Base-by-base conservation (phyloP, 768 basidiomycete genomes). In the Leucogyrophana mollusca region DNA sequence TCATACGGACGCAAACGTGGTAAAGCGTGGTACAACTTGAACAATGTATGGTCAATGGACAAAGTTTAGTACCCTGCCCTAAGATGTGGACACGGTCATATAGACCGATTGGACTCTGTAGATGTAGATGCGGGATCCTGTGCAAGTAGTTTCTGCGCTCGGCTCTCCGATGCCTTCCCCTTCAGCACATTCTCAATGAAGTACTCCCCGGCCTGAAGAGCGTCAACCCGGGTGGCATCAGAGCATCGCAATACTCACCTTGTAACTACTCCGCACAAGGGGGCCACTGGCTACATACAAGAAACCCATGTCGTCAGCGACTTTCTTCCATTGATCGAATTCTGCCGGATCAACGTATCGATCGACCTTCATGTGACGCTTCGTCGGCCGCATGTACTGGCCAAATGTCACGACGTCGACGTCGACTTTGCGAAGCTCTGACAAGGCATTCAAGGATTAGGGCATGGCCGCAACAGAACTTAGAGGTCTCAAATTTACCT, bases 371-470 rank as follows among this genome's bases (percentile, higher is more conserved):
- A 99, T 98, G 68, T 99, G 96, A 22, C 85, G 80, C 67, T 98
- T 98, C 8, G 96, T 97, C 6, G 96, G 96, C 40, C 96, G 87
- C 96, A 99, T 98, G 67, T 99, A 99, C 70, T 99, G 96, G 2
- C 96, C 96, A 62, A 99, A 98, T 2, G 96, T 99, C 22, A 99
- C 93, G 5, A 99, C 95, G 59, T 98, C 95, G 36, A 98, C 94
- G 54, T 92, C 79, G 37, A 83, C 73, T 54, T 84, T 85, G 35
- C 95, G 86, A 6, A 98, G 77, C 53, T 95, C 96, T 98, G 62
- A 37, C 43, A 30, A 47, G 35, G 8, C n/a, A 1, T 7, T 41
- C 40, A 53, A 23, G 40, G 38, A 17, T 53, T 24, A 44, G 34
- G 23, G 43, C 14, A 20, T 45, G 21, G 46, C 2, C 27, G 16